Conservation (phyloP, 2,329 filamentous ascomycete species). For the Colletotrichum siamense region DNA sequence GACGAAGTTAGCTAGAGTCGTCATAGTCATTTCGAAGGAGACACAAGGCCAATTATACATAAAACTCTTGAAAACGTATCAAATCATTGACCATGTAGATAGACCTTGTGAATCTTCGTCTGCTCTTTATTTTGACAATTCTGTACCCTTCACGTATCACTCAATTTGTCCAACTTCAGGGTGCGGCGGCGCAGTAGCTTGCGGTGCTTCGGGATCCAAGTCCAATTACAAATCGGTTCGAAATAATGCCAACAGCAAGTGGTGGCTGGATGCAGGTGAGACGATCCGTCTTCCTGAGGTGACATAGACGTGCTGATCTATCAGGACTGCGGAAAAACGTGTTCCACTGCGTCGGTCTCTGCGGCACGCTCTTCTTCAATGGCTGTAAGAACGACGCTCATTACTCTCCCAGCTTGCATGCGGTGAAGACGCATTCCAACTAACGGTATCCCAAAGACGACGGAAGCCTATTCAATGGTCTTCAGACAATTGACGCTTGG, state of each 20-base stretch:
- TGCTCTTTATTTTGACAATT: neutral
- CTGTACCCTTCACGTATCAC: neutral
- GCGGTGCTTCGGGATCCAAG: neutral
- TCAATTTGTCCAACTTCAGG: neutral
- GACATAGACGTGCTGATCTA: neutral
- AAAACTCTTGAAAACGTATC: neutral
- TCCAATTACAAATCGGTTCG: neutral
- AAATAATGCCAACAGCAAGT: neutral
- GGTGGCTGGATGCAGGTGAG: neutral
- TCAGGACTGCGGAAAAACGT: neutral
- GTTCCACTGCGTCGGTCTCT: neutral
- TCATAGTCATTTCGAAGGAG: neutral
- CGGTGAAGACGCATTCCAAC: neutral
- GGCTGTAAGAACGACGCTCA: neutral
- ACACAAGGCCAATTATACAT: neutral
- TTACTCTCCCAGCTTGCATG: neutral
- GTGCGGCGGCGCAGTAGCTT: neutral
- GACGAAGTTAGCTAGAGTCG: neutral
- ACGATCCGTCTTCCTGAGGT: neutral
- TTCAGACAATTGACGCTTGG: neutral
- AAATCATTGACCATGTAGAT: neutral
- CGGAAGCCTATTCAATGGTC: neutral
- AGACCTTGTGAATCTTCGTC: neutral
- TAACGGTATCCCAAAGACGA: neutral
- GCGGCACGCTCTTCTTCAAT: neutral